Base-by-base conservation (phyloP, 139 green algal genomes). In the Asterochloris erici region DNA sequence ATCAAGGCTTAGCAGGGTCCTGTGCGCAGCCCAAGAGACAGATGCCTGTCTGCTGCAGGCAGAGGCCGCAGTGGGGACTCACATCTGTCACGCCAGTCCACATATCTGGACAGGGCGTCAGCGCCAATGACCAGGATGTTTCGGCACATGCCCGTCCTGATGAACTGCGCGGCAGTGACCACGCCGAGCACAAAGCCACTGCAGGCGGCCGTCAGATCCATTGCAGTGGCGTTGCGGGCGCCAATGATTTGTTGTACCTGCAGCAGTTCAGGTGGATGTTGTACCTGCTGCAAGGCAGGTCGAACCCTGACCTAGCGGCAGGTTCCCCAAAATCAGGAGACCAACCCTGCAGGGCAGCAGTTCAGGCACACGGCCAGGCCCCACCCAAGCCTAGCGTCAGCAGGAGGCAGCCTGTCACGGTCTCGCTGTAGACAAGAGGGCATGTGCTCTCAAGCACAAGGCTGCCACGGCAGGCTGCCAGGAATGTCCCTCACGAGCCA, bases 141-240 rank as follows among this genome's bases (percentile, higher is more conserved):
- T 29, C 91, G 88, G 83, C 93, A 95, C 24, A 87, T 87, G 28
- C 94, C 95, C 10, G 90, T 88, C 10, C 93, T 88, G 28, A 99
- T 95, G 88, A 90, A 98, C 83, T 97, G 91, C 24, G 90, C 74
- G 1, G 88, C 96, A 26, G 95, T 99, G n/a, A 98, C 86, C 1
- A 98, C 82, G 0, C 79, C 95, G 79, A 99, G 71, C 64, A 99
- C 97, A 89, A 99, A 99, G 79, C 97, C 97, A 84, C 89, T 96
- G 94, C 97, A 99, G 9, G 97, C 97, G 64, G 96, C 97, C 63
- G 97, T 99, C 12, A 99, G 76, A 86, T 99, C 97, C 88, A 98
- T 99, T 6, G 94, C 95, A 0, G 97, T 89, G 2, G 96, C 94
- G 0, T 90, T 88, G 26, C 87, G 96, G 38, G 95, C 95, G 13